These are phyloP conservation scores for Irpex lacteus DNA, from an alignment of 1,284 basidiomycete species.

Conservation along the genomic window DNA sequence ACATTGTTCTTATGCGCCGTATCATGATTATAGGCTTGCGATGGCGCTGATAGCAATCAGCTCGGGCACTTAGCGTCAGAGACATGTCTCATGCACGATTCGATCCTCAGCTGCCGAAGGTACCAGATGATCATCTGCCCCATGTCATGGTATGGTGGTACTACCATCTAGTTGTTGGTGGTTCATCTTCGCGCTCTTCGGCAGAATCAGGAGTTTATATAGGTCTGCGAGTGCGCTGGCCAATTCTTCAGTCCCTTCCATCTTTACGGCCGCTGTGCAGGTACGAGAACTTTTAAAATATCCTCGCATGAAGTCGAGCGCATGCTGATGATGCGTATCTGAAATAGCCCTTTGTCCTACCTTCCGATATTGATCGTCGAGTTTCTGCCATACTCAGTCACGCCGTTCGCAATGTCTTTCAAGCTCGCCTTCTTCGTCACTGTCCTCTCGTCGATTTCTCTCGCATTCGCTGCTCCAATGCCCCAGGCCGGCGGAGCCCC, in stretches of 20 bases:
- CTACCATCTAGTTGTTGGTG: neutral
- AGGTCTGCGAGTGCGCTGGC: neutral
- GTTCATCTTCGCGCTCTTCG: neutral
- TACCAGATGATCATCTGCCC: neutral
- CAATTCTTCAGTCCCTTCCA: neutral
- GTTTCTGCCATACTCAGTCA: neutral
- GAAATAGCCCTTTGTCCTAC: neutral
- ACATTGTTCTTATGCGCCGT: neutral
- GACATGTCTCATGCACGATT: neutral
- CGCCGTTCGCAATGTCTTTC: neutral
- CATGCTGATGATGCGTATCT: neutral
- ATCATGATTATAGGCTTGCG: neutral
- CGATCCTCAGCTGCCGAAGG: neutral
- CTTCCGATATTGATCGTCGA: neutral
- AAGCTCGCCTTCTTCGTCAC: neutral
- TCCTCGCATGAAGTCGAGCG: neutral
- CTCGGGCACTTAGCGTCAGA: neutral
- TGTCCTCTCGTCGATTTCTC: neutral
- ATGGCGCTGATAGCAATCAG: neutral
- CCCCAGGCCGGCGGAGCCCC: neutral
- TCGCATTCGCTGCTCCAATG: neutral
- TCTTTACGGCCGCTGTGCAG: neutral
- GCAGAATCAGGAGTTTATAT: neutral
- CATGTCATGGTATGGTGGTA: neutral
- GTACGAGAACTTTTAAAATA: neutral